Evolutionary conservation across 176 grass and related monocot genomes (phyloP).

Genomic region (Poa pratensis): DNA sequence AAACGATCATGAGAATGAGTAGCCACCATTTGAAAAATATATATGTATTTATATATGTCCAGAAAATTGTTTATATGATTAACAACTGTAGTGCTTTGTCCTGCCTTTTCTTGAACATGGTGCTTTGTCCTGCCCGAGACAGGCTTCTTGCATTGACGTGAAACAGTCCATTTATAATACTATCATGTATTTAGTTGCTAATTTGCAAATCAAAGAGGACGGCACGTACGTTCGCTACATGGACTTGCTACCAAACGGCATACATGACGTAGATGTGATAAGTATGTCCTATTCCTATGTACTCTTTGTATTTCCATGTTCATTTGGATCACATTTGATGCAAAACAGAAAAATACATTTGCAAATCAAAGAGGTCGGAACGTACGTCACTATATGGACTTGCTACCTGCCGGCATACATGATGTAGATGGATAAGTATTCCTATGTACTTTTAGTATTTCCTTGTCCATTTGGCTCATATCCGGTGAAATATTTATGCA

Average conservation of each 20-base stretch:
- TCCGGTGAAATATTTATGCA: too few relatives aligned
- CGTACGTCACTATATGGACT: neutral
- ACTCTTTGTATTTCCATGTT: neutral
- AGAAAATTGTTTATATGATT: neutral
- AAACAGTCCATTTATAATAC: conserved; percentile 35
- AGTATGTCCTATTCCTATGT: neutral
- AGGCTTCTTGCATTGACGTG: conserved; percentile 36
- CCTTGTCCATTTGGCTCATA: too few relatives aligned
- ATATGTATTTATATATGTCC: neutral
- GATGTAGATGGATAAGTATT: neutral
- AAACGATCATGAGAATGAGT: neutral
- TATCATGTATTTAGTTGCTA: conserved; percentile 21
- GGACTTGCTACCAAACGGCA: conserved; percentile 48
- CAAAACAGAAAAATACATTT: too few relatives aligned
- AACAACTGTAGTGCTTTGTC: conserved; percentile 35
- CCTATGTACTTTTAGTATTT: too few relatives aligned
- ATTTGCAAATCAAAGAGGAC: conserved; percentile 24
- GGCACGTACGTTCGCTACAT: conserved; percentile 44
- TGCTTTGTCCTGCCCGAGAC: conserved; percentile 34
- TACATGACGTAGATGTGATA: neutral
- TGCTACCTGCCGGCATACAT: conserved; percentile 36
- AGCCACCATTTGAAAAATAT: neutral
- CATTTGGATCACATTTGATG: neutral
- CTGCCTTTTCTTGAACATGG: neutral
- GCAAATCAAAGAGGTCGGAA: too few relatives aligned